phyloP scores from a whole-genome alignment of 2,329 filamentous ascomycete genomes.

The Hypomyces perniciosus region DNA sequence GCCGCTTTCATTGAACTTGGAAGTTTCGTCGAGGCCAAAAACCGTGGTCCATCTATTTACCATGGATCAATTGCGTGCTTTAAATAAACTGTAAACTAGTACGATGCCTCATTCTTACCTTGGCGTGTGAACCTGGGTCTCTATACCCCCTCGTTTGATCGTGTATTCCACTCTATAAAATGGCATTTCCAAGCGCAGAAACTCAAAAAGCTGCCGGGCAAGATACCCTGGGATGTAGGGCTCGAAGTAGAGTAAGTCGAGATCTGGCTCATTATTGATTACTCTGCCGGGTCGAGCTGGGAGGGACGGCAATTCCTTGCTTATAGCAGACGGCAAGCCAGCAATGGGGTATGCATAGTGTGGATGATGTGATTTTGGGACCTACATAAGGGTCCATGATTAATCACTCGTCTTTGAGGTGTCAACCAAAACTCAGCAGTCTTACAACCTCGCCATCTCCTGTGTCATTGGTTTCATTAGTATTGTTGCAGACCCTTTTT shows the following conservation, averaged over 20 bases:
- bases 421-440: neutral
- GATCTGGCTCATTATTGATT: conserved; percentile 62
- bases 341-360: conserved; percentile 48
- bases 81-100: neutral
- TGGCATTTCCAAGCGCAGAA: conserved; percentile 63
- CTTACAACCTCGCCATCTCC: conserved; percentile 7
- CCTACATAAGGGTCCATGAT: conserved; percentile 12
- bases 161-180: conserved; percentile 72
- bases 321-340: conserved; percentile 34
- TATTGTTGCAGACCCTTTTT: conserved; percentile 20
- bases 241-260: conserved; percentile 70
- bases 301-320: conserved; percentile 34
- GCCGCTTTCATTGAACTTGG: conserved; percentile 46
- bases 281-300: conserved; percentile 47
- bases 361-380: conserved; percentile 32
- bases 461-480: neutral
- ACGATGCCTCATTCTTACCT: conserved; percentile 25
- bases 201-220: conserved; percentile 58
- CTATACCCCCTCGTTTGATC: conserved; percentile 58
- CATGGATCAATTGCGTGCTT: too few species aligned
- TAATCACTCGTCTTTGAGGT: neutral
- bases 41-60: conserved; percentile 44
- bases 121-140: conserved; percentile 55
- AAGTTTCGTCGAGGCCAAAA: conserved; percentile 57
- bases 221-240: conserved; percentile 59